Base-by-base conservation (phyloP, 2,329 filamentous ascomycete genomes). In the Dactylonectria estremocensis region DNA sequence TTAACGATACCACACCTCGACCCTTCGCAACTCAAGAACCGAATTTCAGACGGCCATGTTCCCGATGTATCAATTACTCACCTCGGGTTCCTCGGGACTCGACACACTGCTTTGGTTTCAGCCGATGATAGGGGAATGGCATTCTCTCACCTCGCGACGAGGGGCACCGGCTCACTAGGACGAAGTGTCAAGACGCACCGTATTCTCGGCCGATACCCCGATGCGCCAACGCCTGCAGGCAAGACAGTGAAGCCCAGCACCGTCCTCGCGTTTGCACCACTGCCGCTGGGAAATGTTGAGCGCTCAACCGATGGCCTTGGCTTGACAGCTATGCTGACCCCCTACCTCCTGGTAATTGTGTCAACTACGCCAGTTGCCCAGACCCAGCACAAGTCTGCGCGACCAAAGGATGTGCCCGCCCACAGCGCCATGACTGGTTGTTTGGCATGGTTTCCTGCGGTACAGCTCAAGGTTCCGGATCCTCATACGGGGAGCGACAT, bases 101-200 rank as follows among this genome's bases (percentile, higher is more conserved):
- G 97, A 66, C 95, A 96, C 76, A 99, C 96, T 14, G 96, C 97
- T 3, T 86, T 99, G 5, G 95, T 98, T 11, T 99, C 96, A 4
- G 96, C 96, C 2, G 95, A 99, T 80, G 93, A 97, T 76, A 90
- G 90, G 55, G 96, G 97, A 20, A 99, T 99, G 97, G 95, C 96
- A 0, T 99, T 99, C 80, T 98, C 96, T 3, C 97, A 99, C 81
- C 88, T 99, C 10, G 97, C 96, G 10, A 97, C 94, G 10, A 88
- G 97, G 74, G 97, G 96, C 2, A 92, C 97, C 43, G 96, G 96
- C 3, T 89, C 95, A 24, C 87, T 99, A 22, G 95, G 92, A 6
- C 89, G 96, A 64, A 92, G 90, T 0, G 93, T 99, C 53, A 97
- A 94, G 82, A 97, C 94, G 0, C 95, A 93, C 2, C 89, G 97